Evolutionary conservation across 352 stramenopile genomes (phyloP).

Genomic region (Discostella stelligera): DNA sequence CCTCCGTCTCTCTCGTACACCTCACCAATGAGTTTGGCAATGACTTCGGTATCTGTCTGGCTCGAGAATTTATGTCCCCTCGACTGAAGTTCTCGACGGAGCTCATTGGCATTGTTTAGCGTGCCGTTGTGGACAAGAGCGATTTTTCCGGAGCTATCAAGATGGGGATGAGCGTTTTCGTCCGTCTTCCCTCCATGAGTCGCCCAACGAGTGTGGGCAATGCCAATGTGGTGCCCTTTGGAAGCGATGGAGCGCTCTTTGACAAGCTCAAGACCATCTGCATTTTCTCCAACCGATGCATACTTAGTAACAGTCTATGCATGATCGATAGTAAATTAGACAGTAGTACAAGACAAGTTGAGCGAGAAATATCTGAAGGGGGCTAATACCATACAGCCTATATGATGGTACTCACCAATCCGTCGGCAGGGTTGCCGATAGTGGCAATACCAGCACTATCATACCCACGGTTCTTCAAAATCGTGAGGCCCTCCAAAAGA

Average conservation of each 20-base stretch:
- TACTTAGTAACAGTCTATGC: constrained; percentile 89
- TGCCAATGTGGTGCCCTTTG: constrained; percentile 87
- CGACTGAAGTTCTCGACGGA: constrained; percentile 72
- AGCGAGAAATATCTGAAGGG: neutral
- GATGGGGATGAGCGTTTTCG: constrained; percentile 94
- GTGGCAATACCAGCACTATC: constrained; percentile 94
- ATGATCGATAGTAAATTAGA: constrained; percentile 45
- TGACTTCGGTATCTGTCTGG: constrained; percentile 96
- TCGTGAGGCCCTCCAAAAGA: constrained; percentile 76
- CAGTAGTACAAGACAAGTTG: neutral
- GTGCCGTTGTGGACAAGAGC: constrained; percentile 96
- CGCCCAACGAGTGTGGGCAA: constrained; percentile 96
- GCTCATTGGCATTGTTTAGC: constrained; percentile 90
- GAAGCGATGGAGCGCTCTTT: constrained; percentile 32
- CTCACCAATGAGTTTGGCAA: constrained; percentile 90
- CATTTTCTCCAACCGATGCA: constrained; percentile 80
- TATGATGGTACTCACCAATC: constrained; percentile 36
- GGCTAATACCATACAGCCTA: neutral
- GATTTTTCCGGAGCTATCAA: constrained; percentile 87
- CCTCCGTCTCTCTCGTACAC: constrained; percentile 34
- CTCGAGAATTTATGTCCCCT: constrained; percentile 88
- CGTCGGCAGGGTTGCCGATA: constrained; percentile 66
- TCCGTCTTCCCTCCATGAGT: constrained; percentile 95
- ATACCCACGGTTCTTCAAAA: constrained; percentile 90
- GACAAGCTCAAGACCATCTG: constrained; percentile 80